Percentiles rank a stretch among this genome's conserved stretches.
These are phyloP conservation scores for Oidiodendron maius DNA, from an alignment of 495 filamentous ascomycete genomes.

Conservation along the genomic window DNA sequence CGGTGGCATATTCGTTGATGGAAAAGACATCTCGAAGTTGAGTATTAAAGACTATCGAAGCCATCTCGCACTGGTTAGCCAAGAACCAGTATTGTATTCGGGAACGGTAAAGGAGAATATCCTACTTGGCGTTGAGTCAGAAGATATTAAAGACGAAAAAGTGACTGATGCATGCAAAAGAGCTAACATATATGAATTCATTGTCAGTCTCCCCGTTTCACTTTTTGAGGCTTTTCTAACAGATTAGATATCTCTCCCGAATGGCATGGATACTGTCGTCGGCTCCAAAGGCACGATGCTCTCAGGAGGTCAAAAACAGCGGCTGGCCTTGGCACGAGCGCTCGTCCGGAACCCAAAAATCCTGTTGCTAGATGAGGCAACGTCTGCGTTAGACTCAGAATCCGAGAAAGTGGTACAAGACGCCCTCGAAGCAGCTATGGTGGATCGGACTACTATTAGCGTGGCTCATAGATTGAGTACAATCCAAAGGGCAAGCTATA, in stretches of 20 bases:
- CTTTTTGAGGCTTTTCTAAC: background rate
- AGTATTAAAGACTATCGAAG: slow-evolving; percentile 69
- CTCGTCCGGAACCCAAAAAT: slow-evolving; percentile 65
- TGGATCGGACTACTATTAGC: slow-evolving; percentile 48
- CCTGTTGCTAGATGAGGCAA: slow-evolving; percentile 74
- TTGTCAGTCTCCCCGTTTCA: slow-evolving; percentile 34
- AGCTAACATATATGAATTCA: slow-evolving; percentile 31
- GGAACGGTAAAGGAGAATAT: slow-evolving; percentile 49
- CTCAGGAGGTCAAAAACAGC: slow-evolving; percentile 73
- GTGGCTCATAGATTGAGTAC: background rate
- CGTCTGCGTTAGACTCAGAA: slow-evolving; percentile 65
- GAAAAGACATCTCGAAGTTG: slow-evolving; percentile 58
- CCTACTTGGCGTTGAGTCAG: slow-evolving; percentile 54
- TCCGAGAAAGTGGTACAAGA: slow-evolving; percentile 65
- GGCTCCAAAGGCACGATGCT: slow-evolving; percentile 59
- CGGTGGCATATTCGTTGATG: slow-evolving; percentile 64
- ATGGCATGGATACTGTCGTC: slow-evolving; percentile 45
- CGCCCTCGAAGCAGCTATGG: slow-evolving; percentile 55
- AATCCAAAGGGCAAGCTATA: background rate
- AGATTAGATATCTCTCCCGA: slow-evolving; percentile 47
- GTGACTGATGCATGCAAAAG: slow-evolving; percentile 3
- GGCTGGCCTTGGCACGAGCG: slow-evolving; percentile 69
- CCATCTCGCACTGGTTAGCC: slow-evolving; percentile 70
- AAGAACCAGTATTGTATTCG: slow-evolving; percentile 70
- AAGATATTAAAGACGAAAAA: slow-evolving; percentile 54